Evolutionary conservation across 345 rosid genomes (phyloP).

Genomic region (Linum lewisii): DNA sequence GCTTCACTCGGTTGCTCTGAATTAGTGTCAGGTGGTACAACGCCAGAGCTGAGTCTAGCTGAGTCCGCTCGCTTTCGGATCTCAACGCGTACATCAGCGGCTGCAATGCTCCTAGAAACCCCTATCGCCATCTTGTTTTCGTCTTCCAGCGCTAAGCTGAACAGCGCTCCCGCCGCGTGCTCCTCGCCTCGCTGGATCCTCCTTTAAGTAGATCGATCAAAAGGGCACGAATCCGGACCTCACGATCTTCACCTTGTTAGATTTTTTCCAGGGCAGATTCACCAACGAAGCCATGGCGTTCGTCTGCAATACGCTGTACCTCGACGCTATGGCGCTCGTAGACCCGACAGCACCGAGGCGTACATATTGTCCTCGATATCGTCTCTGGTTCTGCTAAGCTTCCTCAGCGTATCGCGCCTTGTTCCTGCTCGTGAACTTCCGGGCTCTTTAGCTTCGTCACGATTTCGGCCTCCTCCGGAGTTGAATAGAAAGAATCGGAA

Average conservation of each 20-base stretch:
- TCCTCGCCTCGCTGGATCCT: slow-evolving; percentile 19
- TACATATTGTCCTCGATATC: slow-evolving; percentile 13
- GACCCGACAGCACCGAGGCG: slow-evolving; percentile 12
- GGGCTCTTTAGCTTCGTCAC: slow-evolving; percentile 16
- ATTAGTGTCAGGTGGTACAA: slow-evolving; percentile 21
- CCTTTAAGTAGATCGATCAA: slow-evolving; percentile 23
- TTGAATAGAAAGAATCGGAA: slow-evolving; percentile 10
- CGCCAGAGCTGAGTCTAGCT: slow-evolving; percentile 24
- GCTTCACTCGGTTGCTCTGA: slow-evolving; percentile 20
- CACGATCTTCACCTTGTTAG: slow-evolving; percentile 21
- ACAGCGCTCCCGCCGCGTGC: slow-evolving; percentile 27
- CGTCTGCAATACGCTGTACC: slow-evolving; percentile 14
- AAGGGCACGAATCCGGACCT: slow-evolving; percentile 24
- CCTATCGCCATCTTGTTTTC: slow-evolving; percentile 31
- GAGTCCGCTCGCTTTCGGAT: slow-evolving; percentile 22
- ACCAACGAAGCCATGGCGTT: slow-evolving; percentile 22
- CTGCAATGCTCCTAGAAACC: slow-evolving; percentile 22
- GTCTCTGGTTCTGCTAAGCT: slow-evolving; percentile 15
- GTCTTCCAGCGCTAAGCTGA: slow-evolving; percentile 23
- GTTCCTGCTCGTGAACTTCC: slow-evolving; percentile 20
- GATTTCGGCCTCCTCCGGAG: slow-evolving; percentile 17
- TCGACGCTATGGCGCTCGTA: slow-evolving; percentile 14
- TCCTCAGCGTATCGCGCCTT: slow-evolving; percentile 16
- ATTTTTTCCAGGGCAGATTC: slow-evolving; percentile 20
- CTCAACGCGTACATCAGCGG: slow-evolving; percentile 23